These are phyloP conservation scores for Ambrosia artemisiifolia DNA, from an alignment of 129 eudicot genomes.

Conservation along the genomic window DNA sequence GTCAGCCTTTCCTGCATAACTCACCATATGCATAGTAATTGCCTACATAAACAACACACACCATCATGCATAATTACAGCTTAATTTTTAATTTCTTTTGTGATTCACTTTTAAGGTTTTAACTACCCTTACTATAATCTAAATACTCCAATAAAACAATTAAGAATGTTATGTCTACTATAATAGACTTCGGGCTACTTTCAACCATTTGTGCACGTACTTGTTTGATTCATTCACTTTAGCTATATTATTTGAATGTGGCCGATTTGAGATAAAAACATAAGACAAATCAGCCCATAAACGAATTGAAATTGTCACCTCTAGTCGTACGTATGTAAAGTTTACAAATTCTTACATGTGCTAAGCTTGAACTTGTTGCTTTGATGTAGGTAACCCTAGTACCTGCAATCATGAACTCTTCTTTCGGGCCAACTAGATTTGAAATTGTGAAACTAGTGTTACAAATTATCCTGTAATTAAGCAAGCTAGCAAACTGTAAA, in stretches of 20 bases:
- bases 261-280: background rate
- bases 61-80: background rate
- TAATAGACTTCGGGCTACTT: background rate
- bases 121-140: too few relatives aligned
- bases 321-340: background rate
- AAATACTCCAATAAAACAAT: too few relatives aligned
- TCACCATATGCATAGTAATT: slow-evolving; percentile 82
- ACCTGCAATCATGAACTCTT: slow-evolving; percentile 58
- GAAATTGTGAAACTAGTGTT: slow-evolving; percentile 74
- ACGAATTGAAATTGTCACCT: background rate
- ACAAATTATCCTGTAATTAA: slow-evolving; percentile 57
- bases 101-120: too few relatives aligned
- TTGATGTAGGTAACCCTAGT: slow-evolving; percentile 53
- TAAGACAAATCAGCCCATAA: background rate
- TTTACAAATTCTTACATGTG: slow-evolving; percentile 52
- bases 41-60: slow-evolving; percentile 43
- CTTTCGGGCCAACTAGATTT: slow-evolving; percentile 72
- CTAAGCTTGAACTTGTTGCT: slow-evolving; percentile 48
- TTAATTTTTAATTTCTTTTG: too few relatives aligned
- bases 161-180: too few relatives aligned
- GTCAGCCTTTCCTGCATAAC: slow-evolving; percentile 77
- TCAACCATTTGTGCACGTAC: background rate
- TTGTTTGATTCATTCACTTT: background rate
- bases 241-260: background rate
- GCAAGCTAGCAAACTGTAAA: slow-evolving; percentile 53